phyloP scores from a whole-genome alignment of 129 eudicot genomes.

The Flaveria bidentis region DNA sequence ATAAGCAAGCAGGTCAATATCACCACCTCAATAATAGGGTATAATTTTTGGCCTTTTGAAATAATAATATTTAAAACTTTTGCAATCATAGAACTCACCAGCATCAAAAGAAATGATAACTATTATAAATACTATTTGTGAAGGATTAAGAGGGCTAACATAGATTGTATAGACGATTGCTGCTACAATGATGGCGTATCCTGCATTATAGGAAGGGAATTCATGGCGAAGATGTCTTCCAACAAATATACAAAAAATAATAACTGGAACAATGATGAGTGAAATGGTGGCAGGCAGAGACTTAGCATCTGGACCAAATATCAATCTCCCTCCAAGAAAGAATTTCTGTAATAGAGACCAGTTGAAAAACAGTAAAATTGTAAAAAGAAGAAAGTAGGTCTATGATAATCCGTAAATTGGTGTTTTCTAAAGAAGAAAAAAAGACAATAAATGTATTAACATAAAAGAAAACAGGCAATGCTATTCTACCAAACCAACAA shows the following conservation, averaged over 20 bases:
- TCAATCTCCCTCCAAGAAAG: conserved; percentile 74
- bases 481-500: neutral
- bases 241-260: conserved; percentile 68
- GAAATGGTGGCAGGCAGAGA: conserved; percentile 58
- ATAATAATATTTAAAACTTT: neutral
- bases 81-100: neutral
- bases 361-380: neutral
- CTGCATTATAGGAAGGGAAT: conserved; percentile 66
- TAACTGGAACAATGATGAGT: conserved; percentile 62
- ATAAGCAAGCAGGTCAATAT: neutral
- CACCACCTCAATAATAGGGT: neutral
- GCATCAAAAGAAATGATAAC: conserved; percentile 8
- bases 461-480: neutral
- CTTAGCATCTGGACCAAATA: conserved; percentile 93
- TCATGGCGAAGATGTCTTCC: conserved; percentile 80
- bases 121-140: neutral
- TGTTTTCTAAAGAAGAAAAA: conserved; percentile 1
- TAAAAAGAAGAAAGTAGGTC: neutral
- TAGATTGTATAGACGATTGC: conserved; percentile 64
- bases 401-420: neutral
- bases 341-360: conserved; percentile 57
- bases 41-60: neutral
- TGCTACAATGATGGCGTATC: conserved; percentile 69
- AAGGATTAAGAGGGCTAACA: conserved; percentile 51
- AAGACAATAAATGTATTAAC: neutral